Base-by-base conservation (phyloP, 148 eudicot genomes). In the Chenopodium album region DNA sequence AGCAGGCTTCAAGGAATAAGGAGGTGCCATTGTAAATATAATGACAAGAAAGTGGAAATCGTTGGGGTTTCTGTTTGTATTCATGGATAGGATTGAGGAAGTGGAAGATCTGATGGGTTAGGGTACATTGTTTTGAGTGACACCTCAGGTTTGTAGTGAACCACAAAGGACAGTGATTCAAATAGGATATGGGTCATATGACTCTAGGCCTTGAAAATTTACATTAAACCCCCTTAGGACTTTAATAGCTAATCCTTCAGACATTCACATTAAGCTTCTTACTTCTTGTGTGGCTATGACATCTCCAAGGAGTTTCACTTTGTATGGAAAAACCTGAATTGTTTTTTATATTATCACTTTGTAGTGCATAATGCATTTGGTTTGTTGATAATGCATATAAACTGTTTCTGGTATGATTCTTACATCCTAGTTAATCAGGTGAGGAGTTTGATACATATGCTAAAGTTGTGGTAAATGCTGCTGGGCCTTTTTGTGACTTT, bases 401-500 rank as follows among this genome's bases (percentile, higher is more conserved):
- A 77, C 26, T 70, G 23, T 46, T n/a, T 71, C 78, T 81, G 80
- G 59, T 69, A 17, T 70, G 69, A 76, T 85, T 22, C 82, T 85
- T 66, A 79, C 82, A 78, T 52, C 67, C 77, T 83, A 83, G 76
- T 85, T 34, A 78, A 78, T n/a, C 89, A 95, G 99, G 99, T 64
- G 83, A 93, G 71, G 95, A 95, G 85, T 95, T 95, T 81, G 90
- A 92, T 82, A 85, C 98, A 65, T 95, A 95, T 86, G 97, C 99
- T 79, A 95, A 91, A 86, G 98, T 95, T 83, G 85, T 95, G 66
- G 92, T 95, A 47, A 95, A 95, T 84, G 99, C 99, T 14, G 97
- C 92, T 86, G 99, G 99, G n/a, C 98, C 99, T 31, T 95, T 95
- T 86, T 93, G 97, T 82, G 99, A 95, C 84, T 83, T 94, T 87